Conservation (phyloP, 2,329 filamentous ascomycete species). For the Cryphonectria radicalis region DNA sequence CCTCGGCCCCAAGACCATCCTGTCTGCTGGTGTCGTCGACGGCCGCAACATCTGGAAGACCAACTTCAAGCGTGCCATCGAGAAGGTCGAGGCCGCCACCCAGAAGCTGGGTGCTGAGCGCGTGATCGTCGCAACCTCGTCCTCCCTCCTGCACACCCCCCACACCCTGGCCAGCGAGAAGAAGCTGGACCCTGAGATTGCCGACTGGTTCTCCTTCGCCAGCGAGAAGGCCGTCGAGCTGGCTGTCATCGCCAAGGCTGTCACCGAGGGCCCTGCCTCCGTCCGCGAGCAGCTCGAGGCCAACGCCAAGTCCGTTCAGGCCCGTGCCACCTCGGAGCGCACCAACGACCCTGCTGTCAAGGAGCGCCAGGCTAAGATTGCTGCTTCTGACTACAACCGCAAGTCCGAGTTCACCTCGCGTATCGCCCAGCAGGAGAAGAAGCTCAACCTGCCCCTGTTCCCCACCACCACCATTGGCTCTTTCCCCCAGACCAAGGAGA, state of each 20-base stretch:
- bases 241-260: slow-evolving; percentile 92
- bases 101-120: slow-evolving; percentile 97
- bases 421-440: slow-evolving; percentile 86
- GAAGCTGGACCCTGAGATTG: slow-evolving; percentile 91
- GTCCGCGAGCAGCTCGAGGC: slow-evolving; percentile 90
- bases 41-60: slow-evolving; percentile 99
- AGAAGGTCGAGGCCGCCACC: slow-evolving; percentile 84
- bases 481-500: slow-evolving; percentile 99
- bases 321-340: slow-evolving; percentile 87
- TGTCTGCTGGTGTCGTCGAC: slow-evolving; percentile 96
- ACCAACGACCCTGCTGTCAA: slow-evolving; percentile 99
- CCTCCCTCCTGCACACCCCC: slow-evolving; percentile 96
- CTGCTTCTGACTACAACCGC: slow-evolving; percentile 84
- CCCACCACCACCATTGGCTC: slow-evolving; percentile 99
- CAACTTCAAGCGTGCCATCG: slow-evolving; percentile 95
- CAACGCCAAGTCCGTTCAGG: slow-evolving; percentile 92
- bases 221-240: slow-evolving; percentile 92
- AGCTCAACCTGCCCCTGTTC: slow-evolving; percentile 94
- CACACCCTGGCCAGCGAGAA: slow-evolving; percentile 99
- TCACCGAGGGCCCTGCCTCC: slow-evolving; percentile 86
- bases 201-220: slow-evolving; percentile 98
- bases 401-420: slow-evolving; percentile 85
- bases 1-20: slow-evolving; percentile 84
- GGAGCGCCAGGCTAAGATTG: slow-evolving; percentile 90
- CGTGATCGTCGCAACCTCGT: slow-evolving; percentile 95